Conservation (phyloP, 2,329 filamentous ascomycete species). For the Aspergillus phoenicis region DNA sequence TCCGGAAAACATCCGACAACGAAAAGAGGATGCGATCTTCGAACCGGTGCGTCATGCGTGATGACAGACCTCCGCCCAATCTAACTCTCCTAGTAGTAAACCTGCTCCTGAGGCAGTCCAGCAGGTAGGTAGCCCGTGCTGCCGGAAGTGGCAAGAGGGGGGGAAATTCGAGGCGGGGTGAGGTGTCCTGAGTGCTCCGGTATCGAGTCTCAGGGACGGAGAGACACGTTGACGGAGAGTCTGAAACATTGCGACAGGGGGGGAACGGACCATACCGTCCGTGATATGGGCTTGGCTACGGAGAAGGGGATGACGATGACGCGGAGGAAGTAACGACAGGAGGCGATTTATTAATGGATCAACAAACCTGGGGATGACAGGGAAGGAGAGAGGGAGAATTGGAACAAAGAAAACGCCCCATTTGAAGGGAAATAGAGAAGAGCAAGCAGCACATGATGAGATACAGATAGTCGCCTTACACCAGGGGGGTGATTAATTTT, state of each 20-base stretch:
- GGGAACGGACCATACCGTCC: slow-evolving; percentile 8
- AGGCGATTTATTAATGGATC: neutral
- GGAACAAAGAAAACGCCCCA: neutral
- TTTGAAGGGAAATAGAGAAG: too few species aligned
- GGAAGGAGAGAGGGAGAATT: neutral
- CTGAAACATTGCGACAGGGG: slow-evolving; percentile 12
- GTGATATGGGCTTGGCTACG: slow-evolving; percentile 10
- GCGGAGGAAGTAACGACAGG: neutral
- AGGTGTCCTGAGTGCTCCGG: neutral
- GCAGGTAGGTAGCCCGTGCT: slow-evolving; percentile 5
- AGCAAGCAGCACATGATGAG: too few species aligned
- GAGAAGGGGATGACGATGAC: slow-evolving; percentile 7
- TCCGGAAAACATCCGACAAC: slow-evolving; percentile 16
- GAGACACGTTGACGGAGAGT: slow-evolving; percentile 15
- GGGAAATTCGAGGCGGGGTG: slow-evolving; percentile 12
- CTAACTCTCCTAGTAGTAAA: neutral
- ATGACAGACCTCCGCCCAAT: neutral
- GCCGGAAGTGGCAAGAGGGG: slow-evolving; percentile 11
- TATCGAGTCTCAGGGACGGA: slow-evolving; percentile 13
- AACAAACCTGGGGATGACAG: neutral
- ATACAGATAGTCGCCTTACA: too few species aligned
- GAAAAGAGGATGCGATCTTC: slow-evolving; percentile 15
- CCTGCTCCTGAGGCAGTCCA: neutral
- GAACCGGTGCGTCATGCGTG: slow-evolving; percentile 9
- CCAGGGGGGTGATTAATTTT: too few species aligned